Evolutionary conservation across 129 eudicot genomes (phyloP), one percentile per base, ranked within the genome.

Genomic region (Kitagawia praeruptora): DNA sequence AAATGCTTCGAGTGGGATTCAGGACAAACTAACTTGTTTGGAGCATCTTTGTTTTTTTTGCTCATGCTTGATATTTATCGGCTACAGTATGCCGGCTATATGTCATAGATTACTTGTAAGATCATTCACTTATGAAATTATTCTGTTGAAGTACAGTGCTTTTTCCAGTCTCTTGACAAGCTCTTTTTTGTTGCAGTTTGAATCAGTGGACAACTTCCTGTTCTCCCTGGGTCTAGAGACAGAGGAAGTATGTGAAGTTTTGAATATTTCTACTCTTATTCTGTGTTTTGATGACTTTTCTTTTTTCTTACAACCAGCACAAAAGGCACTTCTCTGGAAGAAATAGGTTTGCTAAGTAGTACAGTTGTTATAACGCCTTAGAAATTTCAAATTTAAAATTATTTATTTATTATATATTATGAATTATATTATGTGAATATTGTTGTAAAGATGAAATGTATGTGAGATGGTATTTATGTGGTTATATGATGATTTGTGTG

Each of bases 181-280:
- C n/a, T 79, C 21, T 41, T 74, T 78, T 85, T 23, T 76, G 4
- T 31, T 83, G 86, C 88, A 93, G 98, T 83, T 75, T 80, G 97
- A 91, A 75, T 86, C 98, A 14, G 97, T 93, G 78, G 96, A 93
- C 81, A 87, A 81, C 73, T 91, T 93, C 85, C 87, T 93, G 87
- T 87, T 85, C 78, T 91, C 93, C 78, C 56, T 91, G 75, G 98
- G 92, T 74, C 98, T 93, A 49, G 96, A 89, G 75, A 93, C 97
- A 74, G 98, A 93, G 83, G 98, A 93, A 83, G 98, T 93, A 87
- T 80, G 90, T 42, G 46, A 10, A 39, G 38, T 74, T 81, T 0
- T 77, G 64, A 67, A 75, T 82, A 4, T 47, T 27, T 76, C 56
- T 70, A 19, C 3, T 31, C 76, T 19, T 69, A 44, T 5, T 9